Percentiles rank a stretch among this genome's conserved stretches.
Evolutionary conservation across 1,284 basidiomycete genomes (phyloP).

Genomic region (Cystobasidium sp.): DNA sequence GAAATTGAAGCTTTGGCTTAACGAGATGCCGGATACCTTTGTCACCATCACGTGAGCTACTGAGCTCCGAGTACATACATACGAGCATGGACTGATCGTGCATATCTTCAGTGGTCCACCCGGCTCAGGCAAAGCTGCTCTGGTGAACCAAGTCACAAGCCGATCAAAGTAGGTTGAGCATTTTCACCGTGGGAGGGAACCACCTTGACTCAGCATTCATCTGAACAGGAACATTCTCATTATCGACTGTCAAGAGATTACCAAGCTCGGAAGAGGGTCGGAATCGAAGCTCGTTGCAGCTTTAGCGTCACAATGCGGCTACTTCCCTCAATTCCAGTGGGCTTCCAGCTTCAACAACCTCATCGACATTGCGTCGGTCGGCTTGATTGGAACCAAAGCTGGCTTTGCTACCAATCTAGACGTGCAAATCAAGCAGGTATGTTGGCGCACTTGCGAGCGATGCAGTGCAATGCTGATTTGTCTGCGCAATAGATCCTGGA

Average conservation of each 20-base stretch:
- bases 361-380: conserved; percentile 89
- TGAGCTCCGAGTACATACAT: background rate
- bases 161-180: conserved; percentile 41
- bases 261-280: conserved; percentile 66
- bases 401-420: conserved; percentile 82
- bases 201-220: background rate
- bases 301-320: conserved; percentile 77
- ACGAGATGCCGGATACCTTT: conserved; percentile 62
- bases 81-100: background rate
- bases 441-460: background rate
- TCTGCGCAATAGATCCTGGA: conserved; percentile 67
- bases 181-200: background rate
- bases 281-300: conserved; percentile 72
- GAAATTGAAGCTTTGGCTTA: conserved; percentile 70
- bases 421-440: conserved; percentile 74
- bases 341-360: conserved; percentile 65
- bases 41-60: conserved; percentile 64
- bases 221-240: conserved; percentile 67
- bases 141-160: conserved; percentile 65
- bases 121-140: conserved; percentile 81
- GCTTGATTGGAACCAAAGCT: conserved; percentile 93
- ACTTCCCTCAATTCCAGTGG: conserved; percentile 64
- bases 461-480: too few relatives aligned
- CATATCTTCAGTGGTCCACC: conserved; percentile 71
- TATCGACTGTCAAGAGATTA: conserved; percentile 81